phyloP scores from a whole-genome alignment of 169 alveolate species.

The Cryptosporidium tyzzeri region DNA sequence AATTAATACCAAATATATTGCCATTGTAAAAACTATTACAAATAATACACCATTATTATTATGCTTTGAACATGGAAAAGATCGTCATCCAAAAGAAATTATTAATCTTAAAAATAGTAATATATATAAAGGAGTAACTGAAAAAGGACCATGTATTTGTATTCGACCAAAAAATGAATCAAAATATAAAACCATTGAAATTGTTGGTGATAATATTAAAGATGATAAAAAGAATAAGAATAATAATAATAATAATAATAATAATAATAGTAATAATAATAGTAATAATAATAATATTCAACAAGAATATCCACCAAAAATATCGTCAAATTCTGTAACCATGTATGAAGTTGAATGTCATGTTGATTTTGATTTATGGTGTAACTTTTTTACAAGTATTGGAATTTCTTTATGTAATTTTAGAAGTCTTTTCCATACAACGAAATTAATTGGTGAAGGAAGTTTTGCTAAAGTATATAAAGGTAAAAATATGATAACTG shows the following conservation, averaged over 20 bases:
- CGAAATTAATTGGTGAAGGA: conserved; percentile 79
- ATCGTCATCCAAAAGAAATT: conserved; percentile 57
- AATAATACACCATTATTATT: conserved; percentile 62
- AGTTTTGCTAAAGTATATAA: conserved; percentile 82
- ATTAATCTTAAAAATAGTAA: conserved; percentile 55
- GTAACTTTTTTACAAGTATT: conserved; percentile 60
- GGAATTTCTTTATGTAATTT: conserved; percentile 47
- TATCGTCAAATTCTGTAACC: conserved; percentile 24
- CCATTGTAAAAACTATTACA: conserved; percentile 56
- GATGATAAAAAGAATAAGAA: neutral
- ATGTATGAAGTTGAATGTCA: conserved; percentile 73
- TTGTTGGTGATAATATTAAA: conserved; percentile 2
- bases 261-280: neutral
- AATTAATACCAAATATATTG: conserved; percentile 66
- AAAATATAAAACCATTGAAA: conserved; percentile 37
- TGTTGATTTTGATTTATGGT: conserved; percentile 49
- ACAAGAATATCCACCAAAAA: conserved; percentile 1
- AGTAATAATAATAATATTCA: neutral
- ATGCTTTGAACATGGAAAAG: conserved; percentile 71
- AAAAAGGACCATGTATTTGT: conserved; percentile 73
- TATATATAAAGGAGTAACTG: conserved; percentile 60
- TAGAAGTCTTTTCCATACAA: conserved; percentile 61
- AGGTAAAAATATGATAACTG: conserved; percentile 80
- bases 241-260: neutral
- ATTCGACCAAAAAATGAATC: conserved; percentile 64